These are phyloP conservation scores for Quercus engelmannii DNA, from an alignment of 306 rosid genomes.

Conservation along the genomic window DNA sequence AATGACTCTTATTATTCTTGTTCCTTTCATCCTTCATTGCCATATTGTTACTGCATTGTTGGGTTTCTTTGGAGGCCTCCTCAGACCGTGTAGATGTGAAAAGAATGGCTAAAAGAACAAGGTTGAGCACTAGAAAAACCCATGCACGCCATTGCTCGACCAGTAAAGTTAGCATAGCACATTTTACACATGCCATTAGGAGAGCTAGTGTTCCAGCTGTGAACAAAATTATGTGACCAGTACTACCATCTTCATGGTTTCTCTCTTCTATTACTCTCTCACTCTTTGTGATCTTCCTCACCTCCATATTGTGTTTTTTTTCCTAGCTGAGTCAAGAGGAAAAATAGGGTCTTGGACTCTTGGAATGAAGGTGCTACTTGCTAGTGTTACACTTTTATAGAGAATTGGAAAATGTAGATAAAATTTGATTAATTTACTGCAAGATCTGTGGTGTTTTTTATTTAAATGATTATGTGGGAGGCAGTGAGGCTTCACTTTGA, in stretches of 20 bases:
- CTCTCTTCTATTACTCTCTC: conserved; percentile 46
- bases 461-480: no score
- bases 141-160: conserved; percentile 83
- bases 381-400: neutral
- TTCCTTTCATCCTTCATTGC: conserved; percentile 25
- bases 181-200: conserved; percentile 66
- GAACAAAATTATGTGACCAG: conserved; percentile 40
- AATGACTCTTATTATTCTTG: conserved; percentile 8
- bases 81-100: conserved; percentile 57
- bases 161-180: conserved; percentile 37
- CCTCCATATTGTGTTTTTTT: conserved; percentile 41
- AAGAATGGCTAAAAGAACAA: conserved; percentile 69
- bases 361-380: no score
- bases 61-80: neutral
- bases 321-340: neutral
- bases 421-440: neutral
- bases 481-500: conserved; percentile 28
- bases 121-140: conserved; percentile 75
- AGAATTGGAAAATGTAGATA: neutral
- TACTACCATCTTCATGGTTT: conserved; percentile 47
- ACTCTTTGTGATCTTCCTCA: conserved; percentile 32
- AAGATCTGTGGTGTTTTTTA: no score
- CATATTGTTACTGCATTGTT: conserved; percentile 13
- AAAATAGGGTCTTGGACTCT: neutral
- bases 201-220: conserved; percentile 58